Evolutionary conservation across 441 rosid genomes (phyloP), one percentile per base, ranked within the genome.

Genomic region (Mallotus repandus): DNA sequence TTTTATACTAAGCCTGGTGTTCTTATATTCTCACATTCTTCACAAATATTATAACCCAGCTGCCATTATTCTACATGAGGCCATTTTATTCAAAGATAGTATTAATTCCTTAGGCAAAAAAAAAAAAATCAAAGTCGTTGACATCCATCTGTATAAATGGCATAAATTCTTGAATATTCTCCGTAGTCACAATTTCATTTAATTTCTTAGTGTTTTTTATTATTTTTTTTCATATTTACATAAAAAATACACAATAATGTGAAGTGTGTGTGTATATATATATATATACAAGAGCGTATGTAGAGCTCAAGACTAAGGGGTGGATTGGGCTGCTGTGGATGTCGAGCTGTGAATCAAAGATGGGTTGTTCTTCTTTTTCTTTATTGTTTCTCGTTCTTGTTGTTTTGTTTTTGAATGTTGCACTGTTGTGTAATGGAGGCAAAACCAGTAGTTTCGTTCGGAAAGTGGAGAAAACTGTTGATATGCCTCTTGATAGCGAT

Each of bases 401-500:
- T 66, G 68, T 82, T 73, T 77, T 85, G 72, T 71, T 82, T 68
- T 48, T 82, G 70, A 84, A 80, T 74, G 79, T 69, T 35, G 79
- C 78, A 8, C 80, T 75, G 73, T 22, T 88, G 65, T 87, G 91
- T 63, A 77, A 86, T 84, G 96, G 97, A 66, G 97, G 97, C 72
- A 77, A 18, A 69, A 94, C 97, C 38, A 86, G 98, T 80, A 74
- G 63, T 7, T 92, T 80, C 67, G 88, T 87, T 48, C 87, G 97
- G 75, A 85, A 81, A 63, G 65, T 75, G 29, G 89, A 85, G 65
- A 77, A 82, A 61, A 69, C 87, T 45, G 7, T 73, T 19, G 98
- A 87, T 75, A 89, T 93, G 95, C 94, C 97, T 68, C 85, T 90
- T 59, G 86, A 89, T 69, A 88, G 95, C 45, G 98, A 92, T 76